These are phyloP conservation scores for Termitomyces sp. DNA, from an alignment of 1,284 basidiomycete species.

Conservation along the genomic window DNA sequence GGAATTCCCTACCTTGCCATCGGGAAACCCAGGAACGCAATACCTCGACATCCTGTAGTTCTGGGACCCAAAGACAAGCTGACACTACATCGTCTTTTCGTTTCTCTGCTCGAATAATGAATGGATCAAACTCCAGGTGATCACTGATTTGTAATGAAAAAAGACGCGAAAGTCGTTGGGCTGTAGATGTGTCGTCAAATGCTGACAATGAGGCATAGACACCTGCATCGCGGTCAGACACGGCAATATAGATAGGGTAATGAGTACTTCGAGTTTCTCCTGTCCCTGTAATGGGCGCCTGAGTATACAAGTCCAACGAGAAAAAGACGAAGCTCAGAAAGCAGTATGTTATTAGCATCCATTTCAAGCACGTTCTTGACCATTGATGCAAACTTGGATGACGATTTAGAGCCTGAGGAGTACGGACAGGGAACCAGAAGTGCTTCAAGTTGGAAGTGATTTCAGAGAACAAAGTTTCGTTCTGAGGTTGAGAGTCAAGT, in stretches of 20 bases:
- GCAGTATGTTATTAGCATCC: constrained; percentile 37
- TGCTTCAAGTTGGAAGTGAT: constrained; percentile 7
- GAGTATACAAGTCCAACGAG: constrained; percentile 27
- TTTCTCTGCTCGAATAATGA: constrained; percentile 18
- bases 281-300: constrained; percentile 14
- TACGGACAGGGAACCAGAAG: constrained; percentile 4
- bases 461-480: constrained; percentile 13
- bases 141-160: constrained; percentile 20
- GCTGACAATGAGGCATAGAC: constrained; percentile 16
- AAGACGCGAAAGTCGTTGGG: constrained; percentile 26
- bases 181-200: constrained; percentile 19
- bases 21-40: constrained; percentile 33
- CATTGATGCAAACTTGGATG: constrained; percentile 19
- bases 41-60: constrained; percentile 30
- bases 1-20: constrained; percentile 43
- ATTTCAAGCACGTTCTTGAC: constrained; percentile 27
- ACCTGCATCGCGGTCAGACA: constrained; percentile 12
- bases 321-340: constrained; percentile 37
- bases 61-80: constrained; percentile 49
- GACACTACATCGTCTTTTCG: constrained; percentile 28
- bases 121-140: constrained; percentile 19
- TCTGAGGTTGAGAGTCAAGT: constrained; percentile 3
- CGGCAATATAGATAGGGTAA: constrained; percentile 2
- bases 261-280: not conserved
- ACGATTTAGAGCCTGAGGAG: constrained; percentile 4